Evolutionary conservation across 2,329 filamentous ascomycete species (phyloP), one percentile per base, ranked within the genome.

Genomic region (Ceratocystis albifundus): DNA sequence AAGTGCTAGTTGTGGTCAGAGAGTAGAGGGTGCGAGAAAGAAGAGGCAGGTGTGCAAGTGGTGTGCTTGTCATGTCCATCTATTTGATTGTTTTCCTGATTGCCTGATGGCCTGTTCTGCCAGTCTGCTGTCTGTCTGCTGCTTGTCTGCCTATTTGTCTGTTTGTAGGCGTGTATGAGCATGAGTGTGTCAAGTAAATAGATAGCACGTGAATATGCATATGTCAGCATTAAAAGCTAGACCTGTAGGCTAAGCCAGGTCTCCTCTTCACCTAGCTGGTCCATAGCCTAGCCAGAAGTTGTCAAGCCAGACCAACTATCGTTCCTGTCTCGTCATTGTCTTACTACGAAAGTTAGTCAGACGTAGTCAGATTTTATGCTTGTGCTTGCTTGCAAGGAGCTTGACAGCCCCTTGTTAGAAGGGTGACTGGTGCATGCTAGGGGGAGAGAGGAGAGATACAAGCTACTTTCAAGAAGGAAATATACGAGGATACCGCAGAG

Each of bases 261-360:
- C 8, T 20, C 48, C 48, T 50, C 6, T 50, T 20, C n/a, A 10
- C 48, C 20, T 30, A 12, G 22, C 8, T 55, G 50, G 10, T 4
- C 36, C 36, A 41, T 15, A 41, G 36, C 12, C 36, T 41, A 41
- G 36, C 10, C 36, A 41, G 36, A 15, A n/a, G 53, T 57, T 25
- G 53, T 57, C 53, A 41, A 41, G 36, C 8, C 36, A 57, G 53
- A 57, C 28, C 17, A 57, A 28, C 8, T 20, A 12, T 57, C 53
- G 30, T n/a, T 28, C 53, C 25, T 57, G 25, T 57, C 53, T 57
- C 30, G 25, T 30, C 53, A 57, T n/a, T 57, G 53, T 57, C 53
- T 57, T 28, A 57, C 25, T 57, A 17, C 17, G 30, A 25, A 32
- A 32, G 53, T 57, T 28, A 30, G 53, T 57, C 53, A 30, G 53